A percentile compares a stretch with the other conserved stretches of the same genome.
phyloP scores from a whole-genome alignment of 202 grass and related monocot species.

The Schoenoplectus tabernaemontani region DNA sequence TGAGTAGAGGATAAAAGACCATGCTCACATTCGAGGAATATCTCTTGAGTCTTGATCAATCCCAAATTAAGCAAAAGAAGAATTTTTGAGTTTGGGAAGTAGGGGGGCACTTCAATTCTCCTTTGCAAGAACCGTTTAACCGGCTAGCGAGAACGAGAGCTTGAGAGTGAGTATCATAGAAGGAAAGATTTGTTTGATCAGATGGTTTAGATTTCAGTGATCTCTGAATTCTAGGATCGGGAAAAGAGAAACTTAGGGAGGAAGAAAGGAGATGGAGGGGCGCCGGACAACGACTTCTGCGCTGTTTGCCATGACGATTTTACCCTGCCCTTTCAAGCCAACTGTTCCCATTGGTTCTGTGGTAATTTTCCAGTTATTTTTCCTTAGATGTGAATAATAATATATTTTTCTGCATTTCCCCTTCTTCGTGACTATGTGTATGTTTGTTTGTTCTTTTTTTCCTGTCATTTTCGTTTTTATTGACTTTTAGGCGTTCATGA shows the following conservation, averaged over 20 bases:
- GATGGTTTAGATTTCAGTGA: neutral
- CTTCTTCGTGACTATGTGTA: neutral
- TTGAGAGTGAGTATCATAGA: neutral
- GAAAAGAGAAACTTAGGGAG: neutral
- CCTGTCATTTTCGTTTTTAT: neutral
- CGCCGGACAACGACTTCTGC: conserved; percentile 82
- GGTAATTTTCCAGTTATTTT: conserved; percentile 26
- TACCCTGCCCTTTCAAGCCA: conserved; percentile 77
- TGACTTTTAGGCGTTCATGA: neutral
- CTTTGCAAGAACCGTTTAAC: too few relatives aligned
- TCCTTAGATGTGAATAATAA: neutral
- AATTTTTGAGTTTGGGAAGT: too few relatives aligned
- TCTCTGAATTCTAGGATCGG: neutral
- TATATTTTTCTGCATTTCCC: neutral
- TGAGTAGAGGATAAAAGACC: neutral
- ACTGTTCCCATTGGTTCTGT: conserved; percentile 99
- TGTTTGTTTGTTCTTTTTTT: neutral
- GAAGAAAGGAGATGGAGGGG: conserved; percentile 31
- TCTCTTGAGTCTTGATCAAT: neutral
- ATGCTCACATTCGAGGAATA: neutral
- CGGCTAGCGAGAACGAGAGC: neutral
- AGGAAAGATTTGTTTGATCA: neutral
- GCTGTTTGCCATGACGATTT: conserved; percentile 90
- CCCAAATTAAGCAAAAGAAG: too few relatives aligned
- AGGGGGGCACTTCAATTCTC: too few relatives aligned